Percentiles rank a stretch among this genome's conserved stretches.
Conservation (phyloP, 805 yeast genomes). For the Spathaspora passalidarum region DNA sequence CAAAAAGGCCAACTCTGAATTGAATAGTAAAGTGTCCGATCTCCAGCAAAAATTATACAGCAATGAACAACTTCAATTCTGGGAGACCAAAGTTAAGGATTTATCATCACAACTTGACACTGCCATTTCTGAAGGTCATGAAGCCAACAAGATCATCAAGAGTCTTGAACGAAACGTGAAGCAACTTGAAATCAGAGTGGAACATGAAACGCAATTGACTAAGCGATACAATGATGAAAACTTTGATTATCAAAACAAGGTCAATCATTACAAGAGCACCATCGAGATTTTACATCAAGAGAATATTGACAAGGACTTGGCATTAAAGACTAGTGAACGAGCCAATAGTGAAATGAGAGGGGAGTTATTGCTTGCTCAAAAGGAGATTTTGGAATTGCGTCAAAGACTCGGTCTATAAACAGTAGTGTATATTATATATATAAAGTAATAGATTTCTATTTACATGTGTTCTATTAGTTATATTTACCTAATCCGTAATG, state of each 20-base stretch:
- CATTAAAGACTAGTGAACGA: constrained; percentile 49
- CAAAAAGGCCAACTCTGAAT: constrained; percentile 51
- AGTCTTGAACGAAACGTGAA: constrained; percentile 51
- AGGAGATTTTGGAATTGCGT: constrained; percentile 58
- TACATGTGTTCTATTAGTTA: background rate
- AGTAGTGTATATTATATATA: constrained; percentile 1
- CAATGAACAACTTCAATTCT: constrained; percentile 54
- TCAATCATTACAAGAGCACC: constrained; percentile 38
- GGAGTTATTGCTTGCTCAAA: constrained; percentile 48
- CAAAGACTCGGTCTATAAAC: constrained; percentile 10
- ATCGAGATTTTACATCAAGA: constrained; percentile 39
- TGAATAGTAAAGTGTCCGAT: constrained; percentile 43
- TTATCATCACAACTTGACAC: constrained; percentile 50
- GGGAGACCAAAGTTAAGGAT: constrained; percentile 55
- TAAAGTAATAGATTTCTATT: background rate
- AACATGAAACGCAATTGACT: constrained; percentile 48
- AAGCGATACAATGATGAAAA: constrained; percentile 59
- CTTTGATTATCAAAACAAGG: constrained; percentile 50
- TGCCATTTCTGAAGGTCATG: constrained; percentile 47
- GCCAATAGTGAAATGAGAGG: constrained; percentile 57
- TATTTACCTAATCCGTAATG: constrained; percentile 69
- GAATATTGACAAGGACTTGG: constrained; percentile 40
- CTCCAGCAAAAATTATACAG: constrained; percentile 48
- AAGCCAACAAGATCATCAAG: constrained; percentile 49
- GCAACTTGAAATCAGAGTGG: constrained; percentile 50